Conservation (phyloP, 2,329 filamentous ascomycete species). For the Colletotrichum musicola region DNA sequence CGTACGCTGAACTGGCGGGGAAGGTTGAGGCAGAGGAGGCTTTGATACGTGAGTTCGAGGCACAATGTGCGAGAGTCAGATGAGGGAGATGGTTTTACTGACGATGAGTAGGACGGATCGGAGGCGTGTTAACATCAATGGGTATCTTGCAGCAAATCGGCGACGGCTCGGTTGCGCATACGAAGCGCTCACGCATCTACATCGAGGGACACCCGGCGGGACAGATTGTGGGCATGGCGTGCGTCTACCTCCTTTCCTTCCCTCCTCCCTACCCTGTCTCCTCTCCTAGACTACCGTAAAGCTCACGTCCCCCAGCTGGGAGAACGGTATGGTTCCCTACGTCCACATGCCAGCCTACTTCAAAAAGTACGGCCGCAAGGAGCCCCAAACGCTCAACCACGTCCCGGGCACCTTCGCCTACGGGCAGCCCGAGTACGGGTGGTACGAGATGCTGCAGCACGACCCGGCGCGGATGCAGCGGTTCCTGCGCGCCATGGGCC, state of each 20-base stretch:
- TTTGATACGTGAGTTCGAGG: slow-evolving; percentile 44
- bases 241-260: background rate
- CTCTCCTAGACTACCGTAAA: background rate
- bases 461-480: slow-evolving; percentile 43
- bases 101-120: slow-evolving; percentile 16
- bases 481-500: slow-evolving; percentile 49
- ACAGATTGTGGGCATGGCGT: slow-evolving; percentile 35
- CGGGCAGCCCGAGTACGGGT: slow-evolving; percentile 45
- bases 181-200: slow-evolving; percentile 30
- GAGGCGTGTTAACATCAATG: slow-evolving; percentile 32
- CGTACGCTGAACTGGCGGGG: slow-evolving; percentile 46
- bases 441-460: slow-evolving; percentile 49
- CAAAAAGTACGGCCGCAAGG: slow-evolving; percentile 46
- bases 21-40: slow-evolving; percentile 45
- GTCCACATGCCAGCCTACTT: slow-evolving; percentile 49
- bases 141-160: slow-evolving; percentile 31
- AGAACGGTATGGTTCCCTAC: slow-evolving; percentile 33
- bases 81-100: background rate
- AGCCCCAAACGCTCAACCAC: slow-evolving; percentile 45
- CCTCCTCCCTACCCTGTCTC: rapidly evolving
- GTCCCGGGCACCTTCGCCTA: slow-evolving; percentile 46
- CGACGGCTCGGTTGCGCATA: slow-evolving; percentile 33
- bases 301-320: slow-evolving; percentile 15
- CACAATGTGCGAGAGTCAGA: background rate
- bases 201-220: slow-evolving; percentile 22